Base-by-base conservation (phyloP, 179 eudicot genomes). In the Sideroxylon spinosum region DNA sequence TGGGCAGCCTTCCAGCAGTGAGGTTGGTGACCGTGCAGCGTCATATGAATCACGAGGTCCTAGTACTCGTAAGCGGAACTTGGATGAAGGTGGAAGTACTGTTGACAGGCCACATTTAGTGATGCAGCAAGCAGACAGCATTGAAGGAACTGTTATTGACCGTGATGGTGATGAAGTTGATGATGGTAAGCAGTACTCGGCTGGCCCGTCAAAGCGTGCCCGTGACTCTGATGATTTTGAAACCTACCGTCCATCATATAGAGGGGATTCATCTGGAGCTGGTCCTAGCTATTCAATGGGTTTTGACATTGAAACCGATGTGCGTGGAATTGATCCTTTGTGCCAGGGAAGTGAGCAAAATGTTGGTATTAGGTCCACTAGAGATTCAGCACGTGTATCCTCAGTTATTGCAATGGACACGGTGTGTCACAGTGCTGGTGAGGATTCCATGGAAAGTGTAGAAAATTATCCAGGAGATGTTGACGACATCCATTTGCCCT, bases 401-500 rank as follows among this genome's bases (percentile, higher is more conserved):
- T 96, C 99, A 75, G 98, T 96, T 74, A 88, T 96, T 81, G 99
- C 99, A 44, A 94, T 96, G 98, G 95, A 94, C 82, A 96, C 97
- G 66, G 17, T 89, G 64, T 78, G 90, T 81, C 93, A 91, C 67
- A 80, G 86, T 87, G 91, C 78, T 62, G 97, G 87, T 68, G 86
- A 90, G 69, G 96, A 96, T 84, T 96, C 99, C 25, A 96, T 96
- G 98, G 99, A 96, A 66, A 96, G 99, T 81, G 99, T 96, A 78
- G 99, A 96, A 78, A 96, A 96, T 79, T 82, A 85, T 86, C 99
- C 99, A 67, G 97, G 86, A 82, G 92, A 91, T 86, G 81, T 89
- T 78, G 97, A 94, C 76, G 99, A 96, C 68, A 81, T 83, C 70
- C 87, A 88, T 78, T 90, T 87, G 78, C 92, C 97, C 56, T 88